phyloP scores from a whole-genome alignment of 106 monocot genomes.

The Apostasia ramifera region DNA sequence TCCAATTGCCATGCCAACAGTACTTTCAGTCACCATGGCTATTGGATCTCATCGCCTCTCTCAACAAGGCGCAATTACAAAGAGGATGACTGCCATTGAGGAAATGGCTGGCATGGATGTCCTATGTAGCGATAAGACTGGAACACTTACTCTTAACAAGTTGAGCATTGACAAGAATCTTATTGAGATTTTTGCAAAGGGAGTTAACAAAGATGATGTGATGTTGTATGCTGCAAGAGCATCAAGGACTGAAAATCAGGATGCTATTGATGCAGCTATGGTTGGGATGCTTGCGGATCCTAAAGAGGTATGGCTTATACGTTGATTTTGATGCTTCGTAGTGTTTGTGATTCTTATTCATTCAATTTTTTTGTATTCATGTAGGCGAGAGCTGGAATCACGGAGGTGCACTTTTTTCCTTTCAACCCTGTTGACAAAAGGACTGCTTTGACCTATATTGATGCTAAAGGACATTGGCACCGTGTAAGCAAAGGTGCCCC shows the following conservation, averaged over 20 bases:
- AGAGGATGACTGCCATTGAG: slow-evolving; percentile 99
- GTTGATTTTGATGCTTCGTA: neutral
- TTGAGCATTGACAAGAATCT: slow-evolving; percentile 79
- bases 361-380: neutral
- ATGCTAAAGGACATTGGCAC: slow-evolving; percentile 51
- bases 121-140: slow-evolving; percentile 96
- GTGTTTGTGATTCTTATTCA: neutral
- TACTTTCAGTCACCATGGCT: slow-evolving; percentile 83
- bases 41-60: slow-evolving; percentile 81
- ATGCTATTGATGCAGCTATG: slow-evolving; percentile 85
- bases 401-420: slow-evolving; percentile 64
- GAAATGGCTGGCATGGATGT: slow-evolving; percentile 99
- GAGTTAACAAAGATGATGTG: slow-evolving; percentile 65
- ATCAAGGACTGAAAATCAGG: slow-evolving; percentile 72
- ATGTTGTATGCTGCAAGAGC: slow-evolving; percentile 68
- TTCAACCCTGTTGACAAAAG: slow-evolving; percentile 79
- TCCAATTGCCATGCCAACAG: slow-evolving; percentile 78
- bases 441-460: slow-evolving; percentile 70
- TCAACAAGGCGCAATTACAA: slow-evolving; percentile 94
- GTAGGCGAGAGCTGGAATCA: slow-evolving; percentile 74
- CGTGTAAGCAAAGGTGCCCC: slow-evolving; percentile 79
- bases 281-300: slow-evolving; percentile 87
- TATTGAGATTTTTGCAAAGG: slow-evolving; percentile 66
- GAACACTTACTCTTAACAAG: slow-evolving; percentile 91
- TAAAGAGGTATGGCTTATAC: slow-evolving; percentile 41